Evolutionary conservation across 1,284 basidiomycete genomes (phyloP), one percentile per base, ranked within the genome.

Genomic region (Phellopilus nigrolimitatus): DNA sequence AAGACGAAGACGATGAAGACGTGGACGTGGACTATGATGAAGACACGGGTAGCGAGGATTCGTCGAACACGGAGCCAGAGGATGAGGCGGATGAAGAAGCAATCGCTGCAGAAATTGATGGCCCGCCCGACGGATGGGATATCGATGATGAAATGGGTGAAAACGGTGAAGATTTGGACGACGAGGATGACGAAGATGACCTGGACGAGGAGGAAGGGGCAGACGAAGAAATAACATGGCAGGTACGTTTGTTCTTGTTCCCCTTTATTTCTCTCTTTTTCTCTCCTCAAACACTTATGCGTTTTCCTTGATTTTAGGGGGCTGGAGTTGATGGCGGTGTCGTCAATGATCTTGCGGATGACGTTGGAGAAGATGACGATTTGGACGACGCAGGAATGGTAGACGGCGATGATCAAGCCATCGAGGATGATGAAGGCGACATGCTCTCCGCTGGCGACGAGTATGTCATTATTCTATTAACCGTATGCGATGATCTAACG

Each of bases 1-100:
- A 83, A 33, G 89, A 84, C 10, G 86, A 84, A 21, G 85, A 83
- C 7, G 87, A 84, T 13, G 88, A 86, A 49, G 88, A 91, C 53
- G 86, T 89, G 24, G 91, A 93, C 51, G 91, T 93, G 78, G 90
- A 92, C 39, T 90, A 84, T 55, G 88, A 78, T 6, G 87, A 91
- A 39, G 85, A 87, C 54, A 87, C 84, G 0, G 85, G 82, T 19
- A 89, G 86, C 52, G 88, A 89, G 54, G 82, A 84, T 51, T 88
- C 86, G 4, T 87, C 86, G 2, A 70, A 79, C 57, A 76, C 81
- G 6, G 84, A 85, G 40, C 84, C 84, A 13, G 81, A 82, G 9
- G 80, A 74, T 8, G 84, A 82, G 24, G 74, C 72, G 22, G 68
- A 62, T n/a, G 68, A 67, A 40, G 66, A 67, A 24, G 63, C 66